Conservation (phyloP, 345 rosid species). For the Nasturtium officinale region DNA sequence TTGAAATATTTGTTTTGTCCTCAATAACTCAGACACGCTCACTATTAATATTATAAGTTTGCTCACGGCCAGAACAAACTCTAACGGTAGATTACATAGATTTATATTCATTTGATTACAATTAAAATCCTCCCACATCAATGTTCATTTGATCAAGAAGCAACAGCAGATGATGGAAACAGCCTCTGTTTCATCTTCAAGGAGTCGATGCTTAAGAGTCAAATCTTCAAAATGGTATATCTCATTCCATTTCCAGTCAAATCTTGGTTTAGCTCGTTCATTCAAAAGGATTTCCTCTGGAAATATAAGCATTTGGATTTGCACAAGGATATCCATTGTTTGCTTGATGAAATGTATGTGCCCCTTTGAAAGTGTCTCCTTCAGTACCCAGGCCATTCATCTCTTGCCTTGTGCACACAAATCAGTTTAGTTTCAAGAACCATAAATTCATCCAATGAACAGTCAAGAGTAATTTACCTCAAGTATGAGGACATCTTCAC, state of each 20-base stretch:
- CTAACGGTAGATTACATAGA: constrained; percentile 1
- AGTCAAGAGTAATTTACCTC: constrained; percentile 41
- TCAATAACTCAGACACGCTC: not conserved
- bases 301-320: constrained; percentile 43
- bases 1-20: not conserved
- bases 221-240: not conserved
- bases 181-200: constrained; percentile 10
- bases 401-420: constrained; percentile 49
- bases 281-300: constrained; percentile 70
- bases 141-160: constrained; percentile 22
- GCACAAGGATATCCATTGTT: constrained; percentile 43
- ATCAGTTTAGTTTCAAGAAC: constrained; percentile 6
- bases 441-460: not conserved
- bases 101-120: not conserved
- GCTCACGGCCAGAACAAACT: constrained; percentile 1
- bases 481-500: constrained; percentile 41
- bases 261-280: constrained; percentile 27
- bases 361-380: constrained; percentile 29
- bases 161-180: constrained; percentile 5
- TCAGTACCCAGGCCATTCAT: constrained; percentile 36
- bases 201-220: constrained; percentile 1
- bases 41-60: not conserved
- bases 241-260: constrained; percentile 10
- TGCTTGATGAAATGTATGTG: constrained; percentile 39
- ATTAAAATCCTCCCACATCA: not conserved